A percentile compares a stretch with the other conserved stretches of the same genome.
These are phyloP conservation scores for Skeletonema tropicum DNA, from an alignment of 108 stramenopile genomes.

Conservation along the genomic window DNA sequence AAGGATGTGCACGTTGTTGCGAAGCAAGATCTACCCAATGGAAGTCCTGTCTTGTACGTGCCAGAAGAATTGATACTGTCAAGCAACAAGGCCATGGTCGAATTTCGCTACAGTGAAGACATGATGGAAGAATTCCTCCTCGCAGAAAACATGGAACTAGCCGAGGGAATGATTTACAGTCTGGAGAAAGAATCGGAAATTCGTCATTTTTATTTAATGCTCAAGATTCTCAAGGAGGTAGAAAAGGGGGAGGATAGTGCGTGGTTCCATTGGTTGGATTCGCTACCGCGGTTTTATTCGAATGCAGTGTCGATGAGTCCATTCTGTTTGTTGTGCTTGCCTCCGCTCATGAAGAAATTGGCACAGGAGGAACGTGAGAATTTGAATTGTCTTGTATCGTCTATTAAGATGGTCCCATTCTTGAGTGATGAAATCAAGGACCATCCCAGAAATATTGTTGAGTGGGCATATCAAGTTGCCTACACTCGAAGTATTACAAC, in stretches of 20 bases:
- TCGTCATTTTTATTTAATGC: slow-evolving; percentile 40
- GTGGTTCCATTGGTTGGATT: slow-evolving; percentile 58
- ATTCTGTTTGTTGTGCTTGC: slow-evolving; percentile 42
- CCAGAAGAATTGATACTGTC: slow-evolving; percentile 48
- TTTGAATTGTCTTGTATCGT: slow-evolving; percentile 8
- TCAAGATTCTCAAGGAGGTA: slow-evolving; percentile 47
- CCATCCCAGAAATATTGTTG: slow-evolving; percentile 20
- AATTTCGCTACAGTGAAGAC: slow-evolving; percentile 22
- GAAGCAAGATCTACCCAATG: slow-evolving; percentile 37
- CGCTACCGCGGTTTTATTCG: slow-evolving; percentile 47
- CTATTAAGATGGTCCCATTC: slow-evolving; percentile 25
- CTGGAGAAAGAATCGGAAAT: slow-evolving; percentile 9
- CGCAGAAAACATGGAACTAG: slow-evolving; percentile 6
- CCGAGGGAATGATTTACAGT: slow-evolving; percentile 10
- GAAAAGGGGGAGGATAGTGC: slow-evolving; percentile 53
- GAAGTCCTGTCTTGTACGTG: slow-evolving; percentile 48
- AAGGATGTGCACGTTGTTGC: slow-evolving; percentile 43
- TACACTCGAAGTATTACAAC: slow-evolving; percentile 23
- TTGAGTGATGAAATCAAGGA: slow-evolving; percentile 20
- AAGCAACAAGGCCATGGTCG: slow-evolving; percentile 44
- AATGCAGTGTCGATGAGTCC: slow-evolving; percentile 53
- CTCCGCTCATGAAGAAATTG: slow-evolving; percentile 34
- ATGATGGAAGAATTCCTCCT: not conserved
- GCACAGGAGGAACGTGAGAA: slow-evolving; percentile 30
- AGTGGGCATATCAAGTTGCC: slow-evolving; percentile 36